Evolutionary conservation across 2,329 filamentous ascomycete genomes (phyloP).

Genomic region (Massarina eburnea): DNA sequence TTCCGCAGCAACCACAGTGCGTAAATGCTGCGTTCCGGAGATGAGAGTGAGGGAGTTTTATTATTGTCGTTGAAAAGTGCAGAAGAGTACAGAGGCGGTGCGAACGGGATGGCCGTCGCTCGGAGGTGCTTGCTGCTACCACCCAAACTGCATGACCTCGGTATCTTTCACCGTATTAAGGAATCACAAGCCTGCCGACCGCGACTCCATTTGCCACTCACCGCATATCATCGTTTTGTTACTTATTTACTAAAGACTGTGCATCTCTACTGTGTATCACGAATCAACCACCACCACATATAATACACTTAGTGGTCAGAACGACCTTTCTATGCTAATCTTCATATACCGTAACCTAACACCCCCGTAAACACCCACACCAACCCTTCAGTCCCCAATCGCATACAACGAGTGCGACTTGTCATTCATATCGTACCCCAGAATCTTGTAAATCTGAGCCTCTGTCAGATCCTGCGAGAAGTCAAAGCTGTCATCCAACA

Average conservation of each 20-base stretch:
- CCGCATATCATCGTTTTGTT: no score
- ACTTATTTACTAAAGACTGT: no score
- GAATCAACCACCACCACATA: no score
- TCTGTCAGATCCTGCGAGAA: constrained; percentile 40
- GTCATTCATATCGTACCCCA: constrained; percentile 37
- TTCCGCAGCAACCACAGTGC: constrained; percentile 1
- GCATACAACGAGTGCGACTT: constrained; percentile 44
- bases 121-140: not conserved
- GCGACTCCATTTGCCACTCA: not conserved
- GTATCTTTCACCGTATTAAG: not conserved
- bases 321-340: no score
- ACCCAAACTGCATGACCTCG: not conserved
- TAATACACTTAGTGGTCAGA: no score
- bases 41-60: not conserved
- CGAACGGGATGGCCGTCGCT: not conserved
- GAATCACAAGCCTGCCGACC: not conserved
- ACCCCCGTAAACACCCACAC: no score
- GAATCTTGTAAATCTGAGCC: constrained; percentile 37
- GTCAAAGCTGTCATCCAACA: constrained; percentile 43
- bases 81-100: not conserved
- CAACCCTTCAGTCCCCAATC: constrained; percentile 30
- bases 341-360: no score
- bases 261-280: no score
- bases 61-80: not conserved
- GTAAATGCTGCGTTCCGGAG: not conserved